Evolutionary conservation across 2,329 filamentous ascomycete genomes (phyloP).

Genomic region (Aspergillus awamori): DNA sequence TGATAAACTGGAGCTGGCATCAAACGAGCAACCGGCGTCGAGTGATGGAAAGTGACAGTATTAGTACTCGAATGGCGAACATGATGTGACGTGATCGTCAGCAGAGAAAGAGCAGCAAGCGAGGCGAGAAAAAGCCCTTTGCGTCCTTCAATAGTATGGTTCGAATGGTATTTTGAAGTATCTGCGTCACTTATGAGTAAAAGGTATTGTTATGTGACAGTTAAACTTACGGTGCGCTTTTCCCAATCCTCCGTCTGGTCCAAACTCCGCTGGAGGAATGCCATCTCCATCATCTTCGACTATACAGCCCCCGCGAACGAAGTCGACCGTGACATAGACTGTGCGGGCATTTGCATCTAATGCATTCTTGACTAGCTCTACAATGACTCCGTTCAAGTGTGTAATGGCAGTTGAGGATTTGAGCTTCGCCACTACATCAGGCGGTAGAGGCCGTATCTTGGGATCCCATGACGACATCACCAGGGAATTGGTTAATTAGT

Average conservation of each 20-base stretch:
- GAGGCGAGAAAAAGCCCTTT: slow-evolving; percentile 78
- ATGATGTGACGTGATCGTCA: slow-evolving; percentile 76
- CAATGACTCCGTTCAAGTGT: slow-evolving; percentile 69
- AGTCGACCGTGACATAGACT: slow-evolving; percentile 73
- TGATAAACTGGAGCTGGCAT: slow-evolving; percentile 63
- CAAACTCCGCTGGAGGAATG: slow-evolving; percentile 74
- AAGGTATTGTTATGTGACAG: not conserved
- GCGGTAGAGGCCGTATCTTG: slow-evolving; percentile 69
- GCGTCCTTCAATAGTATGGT: slow-evolving; percentile 61
- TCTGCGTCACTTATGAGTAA: slow-evolving; percentile 54
- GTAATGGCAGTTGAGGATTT: slow-evolving; percentile 81
- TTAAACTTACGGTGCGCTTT: slow-evolving; percentile 66
- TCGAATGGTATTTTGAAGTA: slow-evolving; percentile 70
- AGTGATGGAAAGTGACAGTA: slow-evolving; percentile 70
- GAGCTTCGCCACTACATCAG: slow-evolving; percentile 74
- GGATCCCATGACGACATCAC: slow-evolving; percentile 30
- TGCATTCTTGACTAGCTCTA: slow-evolving; percentile 78
- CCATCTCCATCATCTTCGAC: slow-evolving; percentile 85
- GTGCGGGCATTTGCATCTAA: slow-evolving; percentile 76
- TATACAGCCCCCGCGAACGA: slow-evolving; percentile 71
- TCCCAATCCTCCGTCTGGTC: slow-evolving; percentile 68
- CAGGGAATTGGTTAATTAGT: not conserved
- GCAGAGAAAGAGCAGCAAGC: slow-evolving; percentile 71
- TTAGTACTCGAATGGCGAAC: slow-evolving; percentile 53
- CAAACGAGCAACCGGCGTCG: slow-evolving; percentile 65